phyloP scores from a whole-genome alignment of 805 yeast genomes.

The Metschnikowia rubicola region DNA sequence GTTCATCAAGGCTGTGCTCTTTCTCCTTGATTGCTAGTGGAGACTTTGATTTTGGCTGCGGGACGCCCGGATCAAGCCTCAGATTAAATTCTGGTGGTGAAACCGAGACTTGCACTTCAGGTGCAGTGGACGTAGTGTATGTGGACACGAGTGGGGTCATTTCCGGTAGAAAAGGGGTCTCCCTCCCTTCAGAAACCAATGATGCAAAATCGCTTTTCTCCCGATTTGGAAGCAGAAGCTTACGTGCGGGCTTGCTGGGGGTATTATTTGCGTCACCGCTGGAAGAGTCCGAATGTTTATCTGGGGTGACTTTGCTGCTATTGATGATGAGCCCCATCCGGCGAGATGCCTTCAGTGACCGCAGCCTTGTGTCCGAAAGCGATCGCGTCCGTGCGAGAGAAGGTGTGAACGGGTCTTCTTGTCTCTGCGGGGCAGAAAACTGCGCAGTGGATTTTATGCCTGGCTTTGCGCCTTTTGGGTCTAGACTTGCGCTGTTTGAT shows the following conservation, averaged over 20 bases:
- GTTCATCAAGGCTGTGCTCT: not conserved
- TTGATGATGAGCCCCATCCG: constrained; percentile 72
- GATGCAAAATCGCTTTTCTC: constrained; percentile 3
- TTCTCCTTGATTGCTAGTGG: not conserved
- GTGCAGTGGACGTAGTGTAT: not conserved
- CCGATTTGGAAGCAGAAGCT: constrained; percentile 10
- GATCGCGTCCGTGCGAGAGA: constrained; percentile 27
- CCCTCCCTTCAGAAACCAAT: not conserved
- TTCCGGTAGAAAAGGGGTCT: constrained; percentile 18
- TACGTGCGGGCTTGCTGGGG: constrained; percentile 17
- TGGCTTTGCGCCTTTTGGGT: constrained; percentile 8
- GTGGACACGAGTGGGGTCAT: constrained; percentile 14
- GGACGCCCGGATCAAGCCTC: not conserved
- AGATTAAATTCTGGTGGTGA: not conserved
- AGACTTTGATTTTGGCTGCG: not conserved
- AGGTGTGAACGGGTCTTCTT: constrained; percentile 11
- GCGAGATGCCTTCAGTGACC: constrained; percentile 62
- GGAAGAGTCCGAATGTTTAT: not conserved
- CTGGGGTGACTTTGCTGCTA: constrained; percentile 23
- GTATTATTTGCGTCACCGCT: constrained; percentile 2
- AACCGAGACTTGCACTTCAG: not conserved
- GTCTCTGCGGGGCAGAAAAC: not conserved
- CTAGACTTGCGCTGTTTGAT: constrained; percentile 32
- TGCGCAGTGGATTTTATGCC: too few species aligned
- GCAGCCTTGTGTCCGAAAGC: constrained; percentile 37